phyloP scores from a whole-genome alignment of 2,329 filamentous ascomycete species.

The Calonectria crousiana region DNA sequence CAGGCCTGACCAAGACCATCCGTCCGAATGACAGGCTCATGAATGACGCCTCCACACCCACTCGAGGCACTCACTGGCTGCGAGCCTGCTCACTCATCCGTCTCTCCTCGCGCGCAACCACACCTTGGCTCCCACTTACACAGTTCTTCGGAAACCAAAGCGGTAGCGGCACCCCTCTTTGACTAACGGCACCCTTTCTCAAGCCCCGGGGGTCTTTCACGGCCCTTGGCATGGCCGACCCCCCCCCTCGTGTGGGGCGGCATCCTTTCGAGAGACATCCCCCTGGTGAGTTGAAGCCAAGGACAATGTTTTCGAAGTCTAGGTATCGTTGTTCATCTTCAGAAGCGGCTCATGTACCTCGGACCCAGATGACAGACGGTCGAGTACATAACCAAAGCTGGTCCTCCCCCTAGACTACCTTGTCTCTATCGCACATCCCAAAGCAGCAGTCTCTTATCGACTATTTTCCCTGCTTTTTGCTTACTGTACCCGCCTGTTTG shows the following conservation, averaged over 20 bases:
- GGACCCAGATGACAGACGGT: conserved; percentile 33
- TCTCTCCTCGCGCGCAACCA: conserved; percentile 10
- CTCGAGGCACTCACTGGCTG: conserved; percentile 33
- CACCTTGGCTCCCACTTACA: conserved; percentile 11
- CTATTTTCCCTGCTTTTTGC: conserved; percentile 28
- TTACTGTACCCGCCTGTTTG: conserved; percentile 27
- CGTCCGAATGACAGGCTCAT: conserved; percentile 28
- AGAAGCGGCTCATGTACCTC: conserved; percentile 32
- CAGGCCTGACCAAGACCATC: conserved; percentile 40
- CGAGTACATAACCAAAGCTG: conserved; percentile 47
- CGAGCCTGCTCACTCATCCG: conserved; percentile 24
- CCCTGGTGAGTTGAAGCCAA: conserved; percentile 39
- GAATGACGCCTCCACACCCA: conserved; percentile 43
- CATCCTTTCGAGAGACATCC: conserved; percentile 34
- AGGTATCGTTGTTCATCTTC: conserved; percentile 35
- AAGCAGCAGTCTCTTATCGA: conserved; percentile 43
- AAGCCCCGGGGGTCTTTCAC: conserved; percentile 19
- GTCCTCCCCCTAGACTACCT: conserved; percentile 41
- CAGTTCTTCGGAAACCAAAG: not conserved
- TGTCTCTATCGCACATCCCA: conserved; percentile 36
- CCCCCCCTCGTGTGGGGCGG: conserved; percentile 34
- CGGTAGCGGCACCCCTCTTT: not conserved
- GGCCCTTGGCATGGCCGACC: conserved; percentile 32
- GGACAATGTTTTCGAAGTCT: conserved; percentile 35
- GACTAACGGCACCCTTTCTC: not conserved